phyloP scores from a whole-genome alignment of 805 yeast species.

The Candida tallmaniae region DNA sequence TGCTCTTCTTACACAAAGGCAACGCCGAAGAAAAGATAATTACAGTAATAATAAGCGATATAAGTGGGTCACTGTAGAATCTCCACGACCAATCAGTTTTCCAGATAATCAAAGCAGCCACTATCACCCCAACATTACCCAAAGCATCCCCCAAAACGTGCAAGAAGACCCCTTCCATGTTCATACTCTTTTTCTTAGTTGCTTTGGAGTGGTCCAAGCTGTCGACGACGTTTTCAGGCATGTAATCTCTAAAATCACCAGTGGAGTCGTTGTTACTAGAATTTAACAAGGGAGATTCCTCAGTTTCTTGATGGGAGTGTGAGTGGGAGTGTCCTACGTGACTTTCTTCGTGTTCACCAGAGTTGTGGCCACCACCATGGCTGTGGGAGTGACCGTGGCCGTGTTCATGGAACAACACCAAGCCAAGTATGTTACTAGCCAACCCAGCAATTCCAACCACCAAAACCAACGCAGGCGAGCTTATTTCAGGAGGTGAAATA shows the following conservation, averaged over 20 bases:
- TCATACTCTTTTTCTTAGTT: constrained; percentile 59
- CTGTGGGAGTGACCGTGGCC: constrained; percentile 39
- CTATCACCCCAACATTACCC: constrained; percentile 91
- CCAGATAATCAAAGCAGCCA: constrained; percentile 90
- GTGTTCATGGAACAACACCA: constrained; percentile 80
- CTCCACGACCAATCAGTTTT: constrained; percentile 87
- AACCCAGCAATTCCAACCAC: constrained; percentile 83
- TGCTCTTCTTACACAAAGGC: constrained; percentile 82
- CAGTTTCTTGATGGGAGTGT: constrained; percentile 5
- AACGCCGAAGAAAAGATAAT: constrained; percentile 89
- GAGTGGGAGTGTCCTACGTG: constrained; percentile 25
- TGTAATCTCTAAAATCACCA: constrained; percentile 26
- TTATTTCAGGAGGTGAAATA: constrained; percentile 70
- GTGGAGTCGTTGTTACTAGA: constrained; percentile 6
- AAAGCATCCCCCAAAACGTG: constrained; percentile 96
- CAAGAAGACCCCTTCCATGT: constrained; percentile 95
- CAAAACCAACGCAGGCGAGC: constrained; percentile 78
- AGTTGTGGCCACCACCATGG: constrained; percentile 23
- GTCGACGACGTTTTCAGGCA: constrained; percentile 47
- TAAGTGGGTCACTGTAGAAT: constrained; percentile 78
- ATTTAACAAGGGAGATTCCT: constrained; percentile 6
- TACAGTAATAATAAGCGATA: constrained; percentile 79
- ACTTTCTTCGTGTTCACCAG: not conserved
- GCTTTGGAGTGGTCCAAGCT: constrained; percentile 21
- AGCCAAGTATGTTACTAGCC: constrained; percentile 75